A percentile compares a stretch with the other conserved stretches of the same genome.
phyloP scores from a whole-genome alignment of 2,329 filamentous ascomycete species.

The Fonsecaea erecta region DNA sequence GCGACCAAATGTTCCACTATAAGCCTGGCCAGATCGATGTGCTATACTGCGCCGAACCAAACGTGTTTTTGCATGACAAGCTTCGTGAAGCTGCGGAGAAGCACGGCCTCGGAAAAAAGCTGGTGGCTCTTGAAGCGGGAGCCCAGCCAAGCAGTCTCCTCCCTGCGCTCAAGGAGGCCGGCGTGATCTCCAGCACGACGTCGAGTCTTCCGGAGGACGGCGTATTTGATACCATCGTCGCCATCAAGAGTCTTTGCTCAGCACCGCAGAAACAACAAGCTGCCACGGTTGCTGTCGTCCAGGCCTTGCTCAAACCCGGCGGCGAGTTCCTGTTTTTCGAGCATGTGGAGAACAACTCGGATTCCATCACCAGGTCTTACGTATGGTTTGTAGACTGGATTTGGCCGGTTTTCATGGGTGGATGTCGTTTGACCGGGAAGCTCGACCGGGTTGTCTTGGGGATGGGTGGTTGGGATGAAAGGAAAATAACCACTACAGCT shows the following conservation, averaged over 20 bases:
- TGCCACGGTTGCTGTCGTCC: conserved; percentile 45
- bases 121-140: conserved; percentile 47
- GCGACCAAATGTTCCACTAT: conserved; percentile 51
- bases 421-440: conserved; percentile 35
- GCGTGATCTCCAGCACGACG: conserved; percentile 45
- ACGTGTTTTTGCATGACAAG: conserved; percentile 41
- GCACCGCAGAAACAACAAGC: conserved; percentile 29
- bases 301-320: conserved; percentile 52
- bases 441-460: conserved; percentile 31
- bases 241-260: conserved; percentile 52
- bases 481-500: conserved; percentile 21
- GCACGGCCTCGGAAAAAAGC: conserved; percentile 43
- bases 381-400: conserved; percentile 34
- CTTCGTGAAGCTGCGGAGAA: conserved; percentile 43
- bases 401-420: conserved; percentile 36
- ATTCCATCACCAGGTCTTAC: conserved; percentile 28
- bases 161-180: conserved; percentile 51
- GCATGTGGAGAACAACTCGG: conserved; percentile 40
- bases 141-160: conserved; percentile 53
- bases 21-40: conserved; percentile 41
- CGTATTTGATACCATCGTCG: conserved; percentile 50
- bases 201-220: conserved; percentile 46
- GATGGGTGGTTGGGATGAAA: conserved; percentile 31
- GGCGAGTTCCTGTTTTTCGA: conserved; percentile 56
- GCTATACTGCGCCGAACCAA: conserved; percentile 52